A percentile compares a stretch with the other conserved stretches of the same genome.
These are phyloP conservation scores for Aspergillus phoenicis DNA, from an alignment of 2,329 filamentous ascomycete genomes.

Conservation along the genomic window DNA sequence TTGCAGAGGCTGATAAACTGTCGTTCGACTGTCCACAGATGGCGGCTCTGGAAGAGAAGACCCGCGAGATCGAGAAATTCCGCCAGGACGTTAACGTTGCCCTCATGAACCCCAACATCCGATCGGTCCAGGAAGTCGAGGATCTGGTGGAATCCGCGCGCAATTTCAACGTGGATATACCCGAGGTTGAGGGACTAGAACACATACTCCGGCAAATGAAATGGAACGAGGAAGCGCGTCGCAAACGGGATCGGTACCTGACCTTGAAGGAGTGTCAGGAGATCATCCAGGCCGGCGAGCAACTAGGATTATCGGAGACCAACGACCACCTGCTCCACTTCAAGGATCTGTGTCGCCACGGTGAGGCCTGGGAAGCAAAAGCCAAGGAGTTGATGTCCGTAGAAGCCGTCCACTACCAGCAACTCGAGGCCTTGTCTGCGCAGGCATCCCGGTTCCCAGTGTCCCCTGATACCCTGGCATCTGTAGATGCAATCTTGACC, in stretches of 20 bases:
- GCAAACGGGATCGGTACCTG: slow-evolving; percentile 66
- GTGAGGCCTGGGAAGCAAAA: slow-evolving; percentile 88
- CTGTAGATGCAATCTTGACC: slow-evolving; percentile 87
- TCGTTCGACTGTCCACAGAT: slow-evolving; percentile 95
- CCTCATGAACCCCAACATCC: slow-evolving; percentile 65
- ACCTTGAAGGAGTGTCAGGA: slow-evolving; percentile 77
- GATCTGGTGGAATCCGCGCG: slow-evolving; percentile 88
- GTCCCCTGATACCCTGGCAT: slow-evolving; percentile 73
- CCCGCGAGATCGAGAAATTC: slow-evolving; percentile 81
- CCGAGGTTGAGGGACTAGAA: slow-evolving; percentile 81
- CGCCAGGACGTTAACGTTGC: slow-evolving; percentile 73
- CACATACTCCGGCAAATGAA: slow-evolving; percentile 79
- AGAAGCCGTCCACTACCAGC: slow-evolving; percentile 88
- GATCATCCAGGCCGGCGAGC: slow-evolving; percentile 74
- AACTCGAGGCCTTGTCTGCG: slow-evolving; percentile 85
- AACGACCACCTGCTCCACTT: slow-evolving; percentile 79
- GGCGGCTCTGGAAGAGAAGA: slow-evolving; percentile 78
- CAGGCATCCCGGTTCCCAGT: slow-evolving; percentile 83
- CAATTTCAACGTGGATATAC: slow-evolving; percentile 86
- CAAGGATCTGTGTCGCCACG: slow-evolving; percentile 73
- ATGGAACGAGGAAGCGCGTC: slow-evolving; percentile 80
- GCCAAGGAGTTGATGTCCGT: slow-evolving; percentile 90
- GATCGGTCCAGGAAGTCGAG: slow-evolving; percentile 75
- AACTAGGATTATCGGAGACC: slow-evolving; percentile 75
- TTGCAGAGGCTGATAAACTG: slow-evolving; percentile 80